Base-by-base conservation (phyloP, 1,284 basidiomycete species). In the Cerrena zonata region DNA sequence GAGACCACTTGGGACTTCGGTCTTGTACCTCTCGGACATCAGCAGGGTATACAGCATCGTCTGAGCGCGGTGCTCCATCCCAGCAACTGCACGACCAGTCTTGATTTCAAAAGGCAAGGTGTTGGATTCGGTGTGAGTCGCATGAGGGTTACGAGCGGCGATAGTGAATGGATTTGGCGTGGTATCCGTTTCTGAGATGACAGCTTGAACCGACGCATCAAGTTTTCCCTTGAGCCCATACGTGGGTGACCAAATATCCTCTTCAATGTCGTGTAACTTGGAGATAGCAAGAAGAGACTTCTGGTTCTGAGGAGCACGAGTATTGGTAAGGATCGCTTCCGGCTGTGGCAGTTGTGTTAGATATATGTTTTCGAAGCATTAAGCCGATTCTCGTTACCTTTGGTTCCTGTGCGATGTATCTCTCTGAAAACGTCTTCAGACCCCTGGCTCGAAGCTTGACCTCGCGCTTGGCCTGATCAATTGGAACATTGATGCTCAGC, bases 41-140 rank as follows among this genome's bases (percentile, higher is more conserved):
- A 99, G 78, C 12, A 99, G 74, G 0, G 93, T 97, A 65, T 99
- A 99, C 4, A 99, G 72, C 86, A 97, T 94, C 1, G 96, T 99
- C 69, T 99, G 95, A 0, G 96, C 96, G 39, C 94, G 86, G 67
- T 99, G 96, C 58, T 95, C 91, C 78, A 94, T 84, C 2, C 86
- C 80, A 11, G 83, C 83, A 24, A 82, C 70, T 1, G 85, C 68
- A 47, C 87, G 75, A 1, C 96, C 95, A 0, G 95, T 99, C 71
- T 99, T 99, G 70, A 99, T 91, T 68, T 99, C 96, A 44, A 99
- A 82, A 1, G 95, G 92, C 60, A 87, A 77, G 0, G 84, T 82
- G 13, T 53, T 51, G 1, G 53, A 43, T 15, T 21, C 40, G 27
- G 40, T 49, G 11, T 18, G 53, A 59, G 19, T 44, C 51, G 24